Percentiles rank a stretch among this genome's conserved stretches.
Evolutionary conservation across 768 basidiomycete genomes (phyloP).

Genomic region (Collybia nuda): DNA sequence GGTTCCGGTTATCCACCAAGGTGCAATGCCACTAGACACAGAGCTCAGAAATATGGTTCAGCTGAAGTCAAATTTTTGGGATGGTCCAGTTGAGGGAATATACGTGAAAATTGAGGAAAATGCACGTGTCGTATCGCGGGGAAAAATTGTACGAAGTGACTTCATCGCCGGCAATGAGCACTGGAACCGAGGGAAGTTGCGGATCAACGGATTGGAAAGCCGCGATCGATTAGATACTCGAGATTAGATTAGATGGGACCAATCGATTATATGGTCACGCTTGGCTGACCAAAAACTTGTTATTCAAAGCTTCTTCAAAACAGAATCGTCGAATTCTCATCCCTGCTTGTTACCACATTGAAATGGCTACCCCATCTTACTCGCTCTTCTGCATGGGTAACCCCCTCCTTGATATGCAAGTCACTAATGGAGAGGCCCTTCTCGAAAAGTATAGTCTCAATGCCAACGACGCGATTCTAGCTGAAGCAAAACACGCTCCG

Average conservation of each 20-base stretch:
- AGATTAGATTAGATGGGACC: slow-evolving; percentile 24
- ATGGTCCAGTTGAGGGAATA: slow-evolving; percentile 53
- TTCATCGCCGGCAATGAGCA: slow-evolving; percentile 66
- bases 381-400: slow-evolving; percentile 90
- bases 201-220: slow-evolving; percentile 30
- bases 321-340: slow-evolving; percentile 4
- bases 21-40: slow-evolving; percentile 34
- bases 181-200: slow-evolving; percentile 46
- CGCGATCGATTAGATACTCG: not conserved
- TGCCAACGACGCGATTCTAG: slow-evolving; percentile 95
- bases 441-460: slow-evolving; percentile 89
- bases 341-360: slow-evolving; percentile 4
- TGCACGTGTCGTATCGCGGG: slow-evolving; percentile 38
- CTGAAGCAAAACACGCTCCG: slow-evolving; percentile 82
- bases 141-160: slow-evolving; percentile 58
- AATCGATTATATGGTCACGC: slow-evolving; percentile 5
- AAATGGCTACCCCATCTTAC: slow-evolving; percentile 50
- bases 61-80: slow-evolving; percentile 38
- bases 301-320: slow-evolving; percentile 2
- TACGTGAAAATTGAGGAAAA: slow-evolving; percentile 55
- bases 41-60: slow-evolving; percentile 48
- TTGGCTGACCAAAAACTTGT: slow-evolving; percentile 7
- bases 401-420: slow-evolving; percentile 96
- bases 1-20: slow-evolving; percentile 45
- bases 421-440: slow-evolving; percentile 79